Evolutionary conservation across 2,329 filamentous ascomycete genomes (phyloP), one percentile per base, ranked within the genome.

Genomic region (Fusarium beomiforme): DNA sequence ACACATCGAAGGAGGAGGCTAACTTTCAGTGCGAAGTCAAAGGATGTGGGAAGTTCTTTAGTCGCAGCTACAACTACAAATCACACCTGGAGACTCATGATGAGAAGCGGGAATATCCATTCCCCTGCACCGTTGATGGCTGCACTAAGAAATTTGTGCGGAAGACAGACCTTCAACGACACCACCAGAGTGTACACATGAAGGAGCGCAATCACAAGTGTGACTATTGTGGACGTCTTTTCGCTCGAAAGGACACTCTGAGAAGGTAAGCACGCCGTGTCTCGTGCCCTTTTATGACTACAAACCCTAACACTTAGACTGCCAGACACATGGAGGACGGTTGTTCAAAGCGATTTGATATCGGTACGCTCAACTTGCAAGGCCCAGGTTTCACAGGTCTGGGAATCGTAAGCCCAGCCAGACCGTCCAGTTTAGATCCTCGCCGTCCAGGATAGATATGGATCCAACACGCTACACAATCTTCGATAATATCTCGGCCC

Each of bases 1-100:
- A 87, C 73, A 91, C 89, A 4, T 90, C 90, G 21, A 87, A 87
- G 63, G 91, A 91, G 70, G 91, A 93, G 73, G 92, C 91, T 59
- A 93, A 90, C 73, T 92, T 89, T 79, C 85, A 88, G 69, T 97
- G 94, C 78, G 84, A 86, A 59, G 84, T 90, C 37, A 86, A 90
- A 64, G 85, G 90, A 4, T 97, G 94, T 77, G 90, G 91, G 10
- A 93, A 92, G 79, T 87, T 91, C 19, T 97, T 97, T 79, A 93
- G 93, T 71, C 86, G 94, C 68, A 91, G 89, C 75, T 97, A 95
- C 83, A 97, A 97, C 81, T 93, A 91, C 82, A 94, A 93, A 77
- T 92, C 93, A 33, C 94, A 97, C 79, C 87, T 95, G 86, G 91
- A 95, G 77, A 95, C 91, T 2, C 94, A 97, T 77, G 90, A 96